Conservation (phyloP, 176 grass and related monocot genomes). For the Oryza officinalis region DNA sequence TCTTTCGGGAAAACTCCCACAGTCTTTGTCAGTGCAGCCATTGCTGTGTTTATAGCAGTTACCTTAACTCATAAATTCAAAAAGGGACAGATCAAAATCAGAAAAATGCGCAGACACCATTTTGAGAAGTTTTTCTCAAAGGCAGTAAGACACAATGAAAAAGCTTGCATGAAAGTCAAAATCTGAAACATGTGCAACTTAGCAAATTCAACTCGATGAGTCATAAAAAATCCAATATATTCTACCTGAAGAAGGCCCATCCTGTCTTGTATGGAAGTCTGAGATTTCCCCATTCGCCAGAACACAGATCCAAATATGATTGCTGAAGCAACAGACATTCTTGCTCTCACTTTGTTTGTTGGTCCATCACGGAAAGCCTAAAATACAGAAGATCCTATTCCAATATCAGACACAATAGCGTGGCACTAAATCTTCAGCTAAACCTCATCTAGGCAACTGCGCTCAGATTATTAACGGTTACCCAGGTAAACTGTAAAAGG, state of each 20-base stretch:
- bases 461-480: neutral
- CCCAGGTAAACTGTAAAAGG: neutral
- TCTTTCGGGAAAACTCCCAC: constrained; percentile 96
- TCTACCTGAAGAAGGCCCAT: constrained; percentile 96
- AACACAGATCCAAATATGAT: constrained; percentile 98
- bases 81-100: constrained; percentile 5
- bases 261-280: constrained; percentile 95
- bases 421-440: constrained; percentile 22
- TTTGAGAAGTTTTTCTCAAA: constrained; percentile 14
- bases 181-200: neutral
- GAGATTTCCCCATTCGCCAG: constrained; percentile 85
- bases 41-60: constrained; percentile 95
- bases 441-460: neutral
- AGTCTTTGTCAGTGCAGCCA: constrained; percentile 97
- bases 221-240: constrained; percentile 19
- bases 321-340: constrained; percentile 96
- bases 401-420: constrained; percentile 23
- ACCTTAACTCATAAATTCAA: constrained; percentile 55
- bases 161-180: neutral
- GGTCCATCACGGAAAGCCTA: constrained; percentile 96
- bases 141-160: neutral
- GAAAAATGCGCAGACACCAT: constrained; percentile 7
- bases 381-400: constrained; percentile 22
- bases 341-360: constrained; percentile 95
- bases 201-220: constrained; percentile 26